These are phyloP conservation scores for Erythrobasidium hasegawianum DNA, from an alignment of 1,284 basidiomycete species.

Conservation along the genomic window DNA sequence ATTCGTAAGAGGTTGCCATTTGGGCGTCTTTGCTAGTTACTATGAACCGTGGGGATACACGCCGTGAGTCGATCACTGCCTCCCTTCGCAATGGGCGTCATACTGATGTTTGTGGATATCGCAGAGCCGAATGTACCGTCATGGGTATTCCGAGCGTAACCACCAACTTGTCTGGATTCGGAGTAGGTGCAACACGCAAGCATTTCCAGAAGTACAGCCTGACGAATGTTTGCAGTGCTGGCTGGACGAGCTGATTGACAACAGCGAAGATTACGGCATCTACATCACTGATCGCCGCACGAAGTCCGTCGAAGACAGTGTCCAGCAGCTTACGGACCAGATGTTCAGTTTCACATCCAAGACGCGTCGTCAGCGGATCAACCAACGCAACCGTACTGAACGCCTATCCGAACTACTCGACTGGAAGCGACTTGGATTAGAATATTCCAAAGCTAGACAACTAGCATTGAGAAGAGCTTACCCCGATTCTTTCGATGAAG, in stretches of 20 bases:
- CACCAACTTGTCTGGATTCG: slow-evolving; percentile 81
- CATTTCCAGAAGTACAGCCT: not conserved
- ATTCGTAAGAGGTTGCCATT: slow-evolving; percentile 94
- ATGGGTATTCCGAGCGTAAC: slow-evolving; percentile 98
- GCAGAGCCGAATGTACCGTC: slow-evolving; percentile 57
- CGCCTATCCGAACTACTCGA: slow-evolving; percentile 85
- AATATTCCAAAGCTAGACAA: slow-evolving; percentile 93
- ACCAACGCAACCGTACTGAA: slow-evolving; percentile 96
- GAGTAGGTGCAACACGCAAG: slow-evolving; percentile 1
- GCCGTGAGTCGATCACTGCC: slow-evolving; percentile 10
- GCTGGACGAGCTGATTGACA: slow-evolving; percentile 98
- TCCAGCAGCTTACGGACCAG: slow-evolving; percentile 62
- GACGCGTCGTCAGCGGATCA: slow-evolving; percentile 93
- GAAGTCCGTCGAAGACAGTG: slow-evolving; percentile 86
- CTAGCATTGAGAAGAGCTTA: slow-evolving; percentile 88
- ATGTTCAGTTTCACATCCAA: slow-evolving; percentile 79
- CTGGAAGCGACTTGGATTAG: slow-evolving; percentile 96
- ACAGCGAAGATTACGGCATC: slow-evolving; percentile 55
- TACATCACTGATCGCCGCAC: slow-evolving; percentile 92
- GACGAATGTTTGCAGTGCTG: slow-evolving; percentile 62
- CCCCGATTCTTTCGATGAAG: slow-evolving; percentile 79
- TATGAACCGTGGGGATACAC: slow-evolving; percentile 62
- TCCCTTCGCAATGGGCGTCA: not conserved
- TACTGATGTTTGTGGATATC: no score
- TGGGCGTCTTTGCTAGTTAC: slow-evolving; percentile 97